Conservation (phyloP, 2,329 filamentous ascomycete genomes). For the Ceratocystis alfenasii region DNA sequence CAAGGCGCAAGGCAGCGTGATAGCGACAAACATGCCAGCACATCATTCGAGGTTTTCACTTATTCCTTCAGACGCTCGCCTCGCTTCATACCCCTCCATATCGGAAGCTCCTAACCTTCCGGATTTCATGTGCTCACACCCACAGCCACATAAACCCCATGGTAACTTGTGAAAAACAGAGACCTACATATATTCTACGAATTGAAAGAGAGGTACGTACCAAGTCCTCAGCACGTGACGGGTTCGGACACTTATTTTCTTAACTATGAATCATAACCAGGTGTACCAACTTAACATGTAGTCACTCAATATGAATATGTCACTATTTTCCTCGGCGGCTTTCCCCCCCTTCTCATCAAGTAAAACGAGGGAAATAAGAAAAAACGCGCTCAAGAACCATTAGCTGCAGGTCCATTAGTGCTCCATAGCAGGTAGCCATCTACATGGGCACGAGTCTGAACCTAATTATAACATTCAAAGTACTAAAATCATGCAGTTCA, state of each 20-base stretch:
- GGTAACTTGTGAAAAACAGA: not conserved
- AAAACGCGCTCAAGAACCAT: not conserved
- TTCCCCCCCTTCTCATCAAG: not conserved
- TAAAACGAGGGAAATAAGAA: not conserved
- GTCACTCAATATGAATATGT: not conserved
- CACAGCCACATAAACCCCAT: not conserved
- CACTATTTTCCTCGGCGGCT: not conserved
- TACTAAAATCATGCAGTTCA: not conserved
- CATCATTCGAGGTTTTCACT: not conserved
- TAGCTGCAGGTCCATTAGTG: not conserved
- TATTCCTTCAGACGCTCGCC: not conserved
- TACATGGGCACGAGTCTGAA: not conserved
- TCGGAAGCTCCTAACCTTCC: not conserved
- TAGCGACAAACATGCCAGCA: too few relatives aligned
- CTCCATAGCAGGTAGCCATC: too few relatives aligned
- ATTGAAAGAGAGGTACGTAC: too few relatives aligned
- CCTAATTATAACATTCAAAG: not conserved
- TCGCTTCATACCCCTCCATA: constrained; percentile 2
- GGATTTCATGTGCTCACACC: not conserved
- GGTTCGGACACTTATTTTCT: not conserved
- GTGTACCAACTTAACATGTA: not conserved
- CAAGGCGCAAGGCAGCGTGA: not conserved
- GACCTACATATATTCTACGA: too few relatives aligned
- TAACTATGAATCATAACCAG: not conserved
- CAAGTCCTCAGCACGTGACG: not conserved